Evolutionary conservation across 768 basidiomycete species (phyloP), one percentile per base, ranked within the genome.

Genomic region (Mycena venus): DNA sequence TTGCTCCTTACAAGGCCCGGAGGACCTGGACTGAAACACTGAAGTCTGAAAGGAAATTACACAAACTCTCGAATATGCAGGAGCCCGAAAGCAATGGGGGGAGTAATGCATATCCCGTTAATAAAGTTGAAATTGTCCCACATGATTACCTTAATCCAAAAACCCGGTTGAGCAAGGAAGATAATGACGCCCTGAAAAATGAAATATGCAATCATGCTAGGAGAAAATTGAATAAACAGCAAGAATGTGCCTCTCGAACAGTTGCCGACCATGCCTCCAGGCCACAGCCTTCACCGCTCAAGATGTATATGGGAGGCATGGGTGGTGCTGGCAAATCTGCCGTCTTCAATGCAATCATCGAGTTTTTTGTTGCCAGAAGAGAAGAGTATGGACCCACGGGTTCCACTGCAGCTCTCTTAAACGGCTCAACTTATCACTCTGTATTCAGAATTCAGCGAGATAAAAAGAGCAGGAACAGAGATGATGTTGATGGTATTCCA

Each of bases 371-470:
- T 1, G 7, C 27, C 42, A 31, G 74, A 29, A 75, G 79, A 2
- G 77, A 84, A 70, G 23, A 38, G 2, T 65, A 81, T 40, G 25
- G 79, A 0, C 84, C 84, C 3, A 86, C 84, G 11, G 84, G 84
- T 0, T 72, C 81, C 9, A 78, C 83, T 1, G 84, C 85, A 8
- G 80, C 80, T 0, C 53, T 82, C 0, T 23, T 86, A 1, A 79
- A 76, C 25, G 85, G 85, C 0, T 83, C 81, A 0, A 86, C 86
- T 3, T 84, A 85, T 65, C 84, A 86, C 63, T 84, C 80, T 2
- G 72, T 81, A 2, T 59, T 68, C 25, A 27, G n/a, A 42, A 32
- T 67, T 25, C 66, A 51, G 3, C n/a, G 66, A 17, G 66, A 67
- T 2, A 29, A 6, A 2, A 40, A 75, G 11, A 44, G 12, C 3